A percentile compares a stretch with the other conserved stretches of the same genome.
These are phyloP conservation scores for Macrocybe gigantea DNA, from an alignment of 768 basidiomycete species.

Conservation along the genomic window DNA sequence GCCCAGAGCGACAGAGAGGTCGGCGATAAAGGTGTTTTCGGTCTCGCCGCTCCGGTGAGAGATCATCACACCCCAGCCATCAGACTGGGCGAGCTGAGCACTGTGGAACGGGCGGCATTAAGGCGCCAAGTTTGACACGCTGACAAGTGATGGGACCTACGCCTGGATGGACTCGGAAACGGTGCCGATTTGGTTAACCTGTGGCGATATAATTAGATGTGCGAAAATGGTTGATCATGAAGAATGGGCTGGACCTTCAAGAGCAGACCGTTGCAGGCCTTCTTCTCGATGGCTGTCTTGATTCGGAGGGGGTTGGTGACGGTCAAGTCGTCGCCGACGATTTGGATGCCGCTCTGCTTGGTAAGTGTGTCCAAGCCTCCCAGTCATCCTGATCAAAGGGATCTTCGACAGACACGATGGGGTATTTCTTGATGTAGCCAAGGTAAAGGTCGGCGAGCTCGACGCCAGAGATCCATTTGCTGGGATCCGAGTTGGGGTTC, in stretches of 20 bases:
- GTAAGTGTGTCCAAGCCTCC: slow-evolving; percentile 98
- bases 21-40: slow-evolving; percentile 94
- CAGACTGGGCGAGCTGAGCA: slow-evolving; percentile 92
- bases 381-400: slow-evolving; percentile 99
- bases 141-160: slow-evolving; percentile 41
- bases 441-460: slow-evolving; percentile 94
- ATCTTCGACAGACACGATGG: slow-evolving; percentile 93
- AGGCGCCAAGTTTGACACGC: not conserved
- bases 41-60: slow-evolving; percentile 99
- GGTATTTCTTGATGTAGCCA: slow-evolving; percentile 84
- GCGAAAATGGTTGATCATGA: not conserved
- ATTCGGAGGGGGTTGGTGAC: slow-evolving; percentile 97
- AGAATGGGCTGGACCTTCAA: slow-evolving; percentile 60
- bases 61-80: slow-evolving; percentile 99
- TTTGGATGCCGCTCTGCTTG: slow-evolving; percentile 70
- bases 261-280: slow-evolving; percentile 97
- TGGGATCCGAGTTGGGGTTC: slow-evolving; percentile 98
- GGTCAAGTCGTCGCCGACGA: slow-evolving; percentile 94
- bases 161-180: slow-evolving; percentile 99
- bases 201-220: not conserved
- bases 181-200: slow-evolving; percentile 98
- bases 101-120: slow-evolving; percentile 29
- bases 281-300: slow-evolving; percentile 99
- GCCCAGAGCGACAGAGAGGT: slow-evolving; percentile 90
- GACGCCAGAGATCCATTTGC: slow-evolving; percentile 90